Base-by-base conservation (phyloP, 441 rosid genomes). In the Syzygium malaccense region DNA sequence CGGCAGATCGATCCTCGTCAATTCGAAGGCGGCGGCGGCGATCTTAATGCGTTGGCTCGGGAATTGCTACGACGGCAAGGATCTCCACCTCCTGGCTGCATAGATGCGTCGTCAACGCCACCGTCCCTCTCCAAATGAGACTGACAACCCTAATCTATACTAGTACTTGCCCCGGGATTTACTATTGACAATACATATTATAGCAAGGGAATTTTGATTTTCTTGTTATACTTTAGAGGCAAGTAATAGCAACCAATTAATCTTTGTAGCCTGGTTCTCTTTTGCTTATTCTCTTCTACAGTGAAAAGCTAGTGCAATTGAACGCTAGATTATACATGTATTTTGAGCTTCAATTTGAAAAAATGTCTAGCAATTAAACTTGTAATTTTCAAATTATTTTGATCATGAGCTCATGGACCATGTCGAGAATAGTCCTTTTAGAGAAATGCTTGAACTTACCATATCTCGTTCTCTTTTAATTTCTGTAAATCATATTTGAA, bases 11-110 rank as follows among this genome's bases (percentile, higher is more conserved):
- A 97, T 87, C 93, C 91, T 57, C 93, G 91, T 88, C 95, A 95
- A 75, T 88, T 88, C n/a, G 93, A 91, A 55, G 93, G 92, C 4
- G 80, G 79, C 14, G 55, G 87, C 48, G 60, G 96, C 3, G 99
- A 97, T 88, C 94, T 96, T 54, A 97, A 96, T 87, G 93, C 96
- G 2, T 79, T 96, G 91, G 96, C 96, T 2, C 92, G 94, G 28
- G 98, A 97, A 78, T 95, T 95, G 85, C 92, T 96, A 23, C 92
- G 93, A 25, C 91, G 96, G 86, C 92, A 92, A 49, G 94, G 93
- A 87, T 92, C 96, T 80, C 92, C 92, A 13, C 83, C 49, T 71
- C 83, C 83, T 1, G 80, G 83, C 51, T 71, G 9, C 51, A 37
- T 71, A 12, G 83, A 37, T 25, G 83, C 49, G 28, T 37, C 11